Evolutionary conservation across 1,284 basidiomycete species (phyloP).

Genomic region (Cutaneotrichosporon sp.): DNA sequence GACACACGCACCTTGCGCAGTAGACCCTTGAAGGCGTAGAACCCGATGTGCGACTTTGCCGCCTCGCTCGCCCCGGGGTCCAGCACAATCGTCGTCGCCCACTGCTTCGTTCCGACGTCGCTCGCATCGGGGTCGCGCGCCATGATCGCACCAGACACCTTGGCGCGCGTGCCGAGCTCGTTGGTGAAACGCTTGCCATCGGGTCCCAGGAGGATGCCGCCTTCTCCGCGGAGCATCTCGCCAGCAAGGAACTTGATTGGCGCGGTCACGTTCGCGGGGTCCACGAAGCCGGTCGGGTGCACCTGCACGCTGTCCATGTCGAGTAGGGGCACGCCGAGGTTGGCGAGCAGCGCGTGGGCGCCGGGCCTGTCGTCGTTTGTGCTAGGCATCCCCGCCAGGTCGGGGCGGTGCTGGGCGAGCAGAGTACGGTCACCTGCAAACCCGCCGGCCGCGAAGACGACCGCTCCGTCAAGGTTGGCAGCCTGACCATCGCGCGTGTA

Average conservation of each 20-base stretch:
- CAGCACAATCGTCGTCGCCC: constrained; percentile 19
- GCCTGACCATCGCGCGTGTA: background rate
- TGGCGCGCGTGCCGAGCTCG: constrained; percentile 18
- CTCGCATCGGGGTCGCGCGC: background rate
- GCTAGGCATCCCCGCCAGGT: constrained; percentile 18
- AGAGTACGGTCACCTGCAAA: constrained; percentile 19
- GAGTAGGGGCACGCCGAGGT: constrained; percentile 12
- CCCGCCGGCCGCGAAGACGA: constrained; percentile 22
- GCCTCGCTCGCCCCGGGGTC: constrained; percentile 18
- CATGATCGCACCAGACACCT: constrained; percentile 12
- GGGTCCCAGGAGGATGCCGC: constrained; percentile 89
- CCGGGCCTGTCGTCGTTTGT: constrained; percentile 18
- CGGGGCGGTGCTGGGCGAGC: constrained; percentile 18
- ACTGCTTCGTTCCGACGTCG: constrained; percentile 8
- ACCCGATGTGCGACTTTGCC: constrained; percentile 16
- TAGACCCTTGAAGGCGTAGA: constrained; percentile 26
- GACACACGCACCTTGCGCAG: constrained; percentile 6
- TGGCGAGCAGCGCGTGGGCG: constrained; percentile 14
- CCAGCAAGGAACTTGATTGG: constrained; percentile 94
- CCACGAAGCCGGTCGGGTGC: constrained; percentile 78
- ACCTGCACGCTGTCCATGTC: constrained; percentile 27
- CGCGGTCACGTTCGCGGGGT: constrained; percentile 82
- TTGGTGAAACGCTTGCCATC: constrained; percentile 74
- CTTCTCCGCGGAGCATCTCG: constrained; percentile 93
- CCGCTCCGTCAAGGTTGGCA: constrained; percentile 4